A percentile compares a stretch with the other conserved stretches of the same genome.
phyloP scores from a whole-genome alignment of 2,329 filamentous ascomycete species.

The Verticillium klebahnii region DNA sequence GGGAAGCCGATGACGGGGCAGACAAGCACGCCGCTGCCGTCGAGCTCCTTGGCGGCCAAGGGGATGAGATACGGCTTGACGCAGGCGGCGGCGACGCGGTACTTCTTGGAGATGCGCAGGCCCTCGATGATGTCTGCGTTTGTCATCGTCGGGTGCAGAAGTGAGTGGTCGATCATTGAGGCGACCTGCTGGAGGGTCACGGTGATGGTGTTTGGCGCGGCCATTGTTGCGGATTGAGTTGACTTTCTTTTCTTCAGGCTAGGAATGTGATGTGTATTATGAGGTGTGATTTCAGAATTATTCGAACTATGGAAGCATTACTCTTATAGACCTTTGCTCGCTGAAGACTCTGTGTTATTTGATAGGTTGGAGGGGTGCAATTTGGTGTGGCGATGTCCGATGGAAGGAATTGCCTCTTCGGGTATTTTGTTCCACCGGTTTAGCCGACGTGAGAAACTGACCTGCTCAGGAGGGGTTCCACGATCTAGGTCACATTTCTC shows the following conservation, averaged over 20 bases:
- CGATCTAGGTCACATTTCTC: no score
- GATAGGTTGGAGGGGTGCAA: no score
- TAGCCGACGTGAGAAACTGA: no score
- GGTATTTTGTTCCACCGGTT: no score
- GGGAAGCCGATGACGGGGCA: slow-evolving; percentile 60
- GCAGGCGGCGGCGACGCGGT: slow-evolving; percentile 51
- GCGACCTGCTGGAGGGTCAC: slow-evolving; percentile 43
- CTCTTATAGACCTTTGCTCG: no score
- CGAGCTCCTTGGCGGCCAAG: slow-evolving; percentile 40
- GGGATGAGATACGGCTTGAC: slow-evolving; percentile 53
- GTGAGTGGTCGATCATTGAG: slow-evolving; percentile 56
- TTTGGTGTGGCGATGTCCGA: no score
- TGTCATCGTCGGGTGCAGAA: slow-evolving; percentile 58
- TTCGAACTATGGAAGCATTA: no score
- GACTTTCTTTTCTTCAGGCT: neutral
- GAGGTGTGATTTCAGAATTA: no score
- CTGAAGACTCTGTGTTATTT: no score
- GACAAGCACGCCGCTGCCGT: slow-evolving; percentile 41
- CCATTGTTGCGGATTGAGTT: neutral
- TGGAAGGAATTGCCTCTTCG: no score
- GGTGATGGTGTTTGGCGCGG: slow-evolving; percentile 21
- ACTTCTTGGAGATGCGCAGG: slow-evolving; percentile 39
- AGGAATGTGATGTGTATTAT: no score
- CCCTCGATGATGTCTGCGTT: slow-evolving; percentile 47
- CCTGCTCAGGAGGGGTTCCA: no score